Percentiles rank a stretch among this genome's conserved stretches.
These are phyloP conservation scores for Inga leiocalycina DNA, from an alignment of 306 rosid species.

Conservation along the genomic window DNA sequence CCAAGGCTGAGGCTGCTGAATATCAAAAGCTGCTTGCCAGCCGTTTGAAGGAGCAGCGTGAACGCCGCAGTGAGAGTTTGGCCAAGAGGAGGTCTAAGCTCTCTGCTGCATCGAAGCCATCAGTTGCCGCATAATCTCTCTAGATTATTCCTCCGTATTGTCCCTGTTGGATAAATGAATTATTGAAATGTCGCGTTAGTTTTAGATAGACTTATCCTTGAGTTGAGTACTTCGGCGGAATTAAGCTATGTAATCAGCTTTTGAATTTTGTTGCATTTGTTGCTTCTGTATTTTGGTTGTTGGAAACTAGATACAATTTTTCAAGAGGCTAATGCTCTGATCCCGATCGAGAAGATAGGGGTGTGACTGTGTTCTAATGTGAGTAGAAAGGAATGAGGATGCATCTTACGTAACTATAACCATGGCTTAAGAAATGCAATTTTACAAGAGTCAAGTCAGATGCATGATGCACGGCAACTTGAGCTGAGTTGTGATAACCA, in stretches of 20 bases:
- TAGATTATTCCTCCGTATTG: neutral
- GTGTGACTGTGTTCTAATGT: neutral
- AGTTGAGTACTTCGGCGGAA: neutral
- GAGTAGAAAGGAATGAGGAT: neutral
- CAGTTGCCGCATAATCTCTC: conserved; percentile 2
- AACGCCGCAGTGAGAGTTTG: conserved; percentile 46
- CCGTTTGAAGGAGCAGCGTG: conserved; percentile 51
- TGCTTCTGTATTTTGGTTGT: neutral
- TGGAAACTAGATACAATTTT: neutral
- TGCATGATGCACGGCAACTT: too few species aligned
- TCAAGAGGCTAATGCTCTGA: neutral
- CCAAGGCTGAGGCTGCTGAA: conserved; percentile 51
- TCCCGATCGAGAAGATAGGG: neutral
- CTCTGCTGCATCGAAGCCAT: conserved; percentile 38
- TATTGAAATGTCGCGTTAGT: neutral
- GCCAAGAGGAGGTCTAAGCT: conserved; percentile 45
- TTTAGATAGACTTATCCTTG: neutral
- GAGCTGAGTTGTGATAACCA: neutral
- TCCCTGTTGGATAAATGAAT: neutral
- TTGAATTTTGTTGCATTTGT: neutral
- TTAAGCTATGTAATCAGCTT: neutral
- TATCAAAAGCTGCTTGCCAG: conserved; percentile 53
- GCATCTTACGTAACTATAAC: neutral
- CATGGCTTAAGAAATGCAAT: neutral
- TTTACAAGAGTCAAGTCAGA: neutral